Conservation (phyloP, 2,329 filamentous ascomycete species). For the Tolypocladium sp. region DNA sequence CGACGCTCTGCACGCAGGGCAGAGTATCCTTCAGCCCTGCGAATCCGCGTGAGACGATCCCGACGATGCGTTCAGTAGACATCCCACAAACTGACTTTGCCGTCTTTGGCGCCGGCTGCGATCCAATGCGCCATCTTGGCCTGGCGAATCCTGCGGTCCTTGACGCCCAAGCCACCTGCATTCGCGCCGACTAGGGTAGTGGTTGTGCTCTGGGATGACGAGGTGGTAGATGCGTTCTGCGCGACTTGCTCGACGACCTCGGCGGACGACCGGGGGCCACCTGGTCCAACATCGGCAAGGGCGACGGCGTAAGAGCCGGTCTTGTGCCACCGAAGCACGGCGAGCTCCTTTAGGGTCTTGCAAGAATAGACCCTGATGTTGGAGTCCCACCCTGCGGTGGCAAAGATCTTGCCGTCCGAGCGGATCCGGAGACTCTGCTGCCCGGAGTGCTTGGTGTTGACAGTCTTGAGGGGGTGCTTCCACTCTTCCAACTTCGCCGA, state of each 20-base stretch:
- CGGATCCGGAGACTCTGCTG: conserved; percentile 75
- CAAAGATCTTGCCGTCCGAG: conserved; percentile 73
- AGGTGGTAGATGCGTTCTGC: background rate
- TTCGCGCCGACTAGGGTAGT: background rate
- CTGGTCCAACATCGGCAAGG: conserved; percentile 45
- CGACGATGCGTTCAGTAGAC: conserved; percentile 54
- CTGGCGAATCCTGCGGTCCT: conserved; percentile 52
- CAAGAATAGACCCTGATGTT: conserved; percentile 71
- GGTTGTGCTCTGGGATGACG: background rate
- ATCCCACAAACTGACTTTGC: conserved; percentile 92
- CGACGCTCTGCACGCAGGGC: background rate
- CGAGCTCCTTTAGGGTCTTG: conserved; percentile 76
- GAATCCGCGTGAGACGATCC: background rate
- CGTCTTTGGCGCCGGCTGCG: conserved; percentile 85
- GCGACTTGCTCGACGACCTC: background rate
- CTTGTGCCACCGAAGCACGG: conserved; percentile 90
- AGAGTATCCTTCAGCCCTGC: background rate
- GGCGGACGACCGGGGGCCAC: background rate
- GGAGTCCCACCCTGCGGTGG: conserved; percentile 88
- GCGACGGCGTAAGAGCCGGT: conserved; percentile 76
- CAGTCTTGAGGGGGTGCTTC: conserved; percentile 44
- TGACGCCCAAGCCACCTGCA: conserved; percentile 31
- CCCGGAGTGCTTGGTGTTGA: conserved; percentile 80
- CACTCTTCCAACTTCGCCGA: conserved; percentile 17
- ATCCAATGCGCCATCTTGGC: conserved; percentile 76